Percentiles rank a stretch among this genome's conserved stretches.
phyloP scores from a whole-genome alignment of 441 rosid species.

The Gossypium gossypioides region DNA sequence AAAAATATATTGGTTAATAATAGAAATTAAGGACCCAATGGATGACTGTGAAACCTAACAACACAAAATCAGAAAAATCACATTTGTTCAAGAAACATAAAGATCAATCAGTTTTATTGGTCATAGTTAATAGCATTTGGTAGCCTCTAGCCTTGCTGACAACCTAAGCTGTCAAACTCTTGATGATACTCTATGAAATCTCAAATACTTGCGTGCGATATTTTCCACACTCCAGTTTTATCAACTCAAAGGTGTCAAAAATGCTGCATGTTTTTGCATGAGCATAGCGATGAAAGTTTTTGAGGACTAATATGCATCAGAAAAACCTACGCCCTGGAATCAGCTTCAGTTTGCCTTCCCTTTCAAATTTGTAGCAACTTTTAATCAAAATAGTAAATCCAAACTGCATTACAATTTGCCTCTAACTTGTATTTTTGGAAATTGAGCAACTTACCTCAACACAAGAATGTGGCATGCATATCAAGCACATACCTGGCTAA shows the following conservation, averaged over 20 bases:
- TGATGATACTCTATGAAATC: neutral
- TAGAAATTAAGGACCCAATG: neutral
- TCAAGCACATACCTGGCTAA: slow-evolving; percentile 56
- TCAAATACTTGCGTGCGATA: neutral
- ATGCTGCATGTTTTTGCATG: neutral
- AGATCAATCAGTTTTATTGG: neutral
- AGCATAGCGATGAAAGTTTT: neutral
- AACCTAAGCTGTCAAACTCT: neutral
- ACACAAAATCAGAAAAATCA: neutral
- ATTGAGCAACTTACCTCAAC: neutral
- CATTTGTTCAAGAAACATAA: neutral
- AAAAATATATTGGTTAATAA: neutral
- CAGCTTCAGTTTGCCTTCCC: neutral
- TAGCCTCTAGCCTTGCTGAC: neutral
- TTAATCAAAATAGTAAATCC: neutral
- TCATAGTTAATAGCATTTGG: neutral
- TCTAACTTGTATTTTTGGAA: neutral
- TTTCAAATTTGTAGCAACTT: neutral
- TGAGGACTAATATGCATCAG: neutral
- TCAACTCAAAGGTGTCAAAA: neutral
- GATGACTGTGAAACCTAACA: neutral
- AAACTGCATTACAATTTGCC: neutral
- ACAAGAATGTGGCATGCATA: neutral
- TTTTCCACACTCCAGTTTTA: neutral
- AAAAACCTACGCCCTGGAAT: neutral